Evolutionary conservation across 192 early-diverging fungal species (phyloP), one percentile per base, ranked within the genome.

Genomic region (Mycoemilia scoparia): DNA sequence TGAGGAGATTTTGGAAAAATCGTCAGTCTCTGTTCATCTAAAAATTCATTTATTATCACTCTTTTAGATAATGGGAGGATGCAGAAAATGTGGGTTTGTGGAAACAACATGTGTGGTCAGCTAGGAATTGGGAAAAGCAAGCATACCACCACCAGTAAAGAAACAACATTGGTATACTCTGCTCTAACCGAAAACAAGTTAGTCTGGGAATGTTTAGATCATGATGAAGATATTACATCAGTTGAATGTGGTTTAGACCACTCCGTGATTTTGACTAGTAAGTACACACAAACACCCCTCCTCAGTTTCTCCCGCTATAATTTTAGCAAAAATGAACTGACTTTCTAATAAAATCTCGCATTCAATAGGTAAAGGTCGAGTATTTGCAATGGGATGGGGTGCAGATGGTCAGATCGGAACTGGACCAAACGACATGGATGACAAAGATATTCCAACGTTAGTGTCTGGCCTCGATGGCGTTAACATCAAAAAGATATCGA

Each of bases 331-430:
- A 16, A 37, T n/a, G 5, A 37, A 8, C 6, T 10, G 0, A 26
- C 9, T 17, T 3, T 6, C 0, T 6, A 13, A 10, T 12, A 5
- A 7, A 9, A 4, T 14, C 21, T 32, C 41, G 13, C 7, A 12
- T 40, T 11, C 1, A 15, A 1, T 43, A 51, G 64, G 67, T 30
- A 22, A 32, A 7, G 57, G 57, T 6, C 60, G 60, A 3, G 34
- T 76, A 21, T 74, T 72, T 45, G 59, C 70, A 0, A 76, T 80
- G 75, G 77, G 77, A 21, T 80, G 77, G 77, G 69, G 74, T 10
- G 63, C 75, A n/a, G 77, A 80, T 38, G 77, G 77, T 5, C 77
- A 80, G 54, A 48, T 80, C 19, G 77, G 77, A 9, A 42, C 69
- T 12, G 74, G 75, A 1, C 40, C 46, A 7, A 43, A 45, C 3